Evolutionary conservation across 2,329 filamentous ascomycete genomes (phyloP).

Genomic region (Pseudogymnoascus sp.): DNA sequence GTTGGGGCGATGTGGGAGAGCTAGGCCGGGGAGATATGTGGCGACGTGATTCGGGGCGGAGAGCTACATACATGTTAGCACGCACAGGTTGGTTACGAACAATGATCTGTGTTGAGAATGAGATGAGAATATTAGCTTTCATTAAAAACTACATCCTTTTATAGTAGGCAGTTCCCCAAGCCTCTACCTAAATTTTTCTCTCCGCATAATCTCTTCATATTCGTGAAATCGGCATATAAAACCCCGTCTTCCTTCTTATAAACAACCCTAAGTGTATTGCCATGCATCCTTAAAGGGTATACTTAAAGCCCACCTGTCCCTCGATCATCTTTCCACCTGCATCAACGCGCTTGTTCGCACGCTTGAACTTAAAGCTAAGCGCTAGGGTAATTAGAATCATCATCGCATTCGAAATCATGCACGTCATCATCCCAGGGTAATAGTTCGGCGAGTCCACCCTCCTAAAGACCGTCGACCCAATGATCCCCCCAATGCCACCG

Average conservation of each 20-base stretch:
- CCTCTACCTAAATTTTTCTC: background rate
- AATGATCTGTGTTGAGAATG: too few species aligned
- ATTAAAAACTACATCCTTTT: background rate
- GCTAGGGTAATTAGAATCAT: slow-evolving; percentile 23
- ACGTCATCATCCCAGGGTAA: slow-evolving; percentile 22
- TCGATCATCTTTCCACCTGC: slow-evolving; percentile 30
- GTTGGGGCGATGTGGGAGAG: too few species aligned
- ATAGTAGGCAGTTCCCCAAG: background rate
- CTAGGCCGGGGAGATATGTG: too few species aligned
- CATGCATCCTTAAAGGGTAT: slow-evolving; percentile 19
- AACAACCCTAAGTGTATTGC: background rate
- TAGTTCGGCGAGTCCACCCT: slow-evolving; percentile 46
- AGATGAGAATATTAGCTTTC: background rate
- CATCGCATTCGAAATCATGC: slow-evolving; percentile 18
- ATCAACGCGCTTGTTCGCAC: slow-evolving; percentile 29
- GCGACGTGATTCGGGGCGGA: too few species aligned
- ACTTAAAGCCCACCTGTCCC: slow-evolving; percentile 28
- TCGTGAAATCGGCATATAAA: background rate
- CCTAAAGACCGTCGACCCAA: slow-evolving; percentile 66
- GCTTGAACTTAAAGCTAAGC: slow-evolving; percentile 26
- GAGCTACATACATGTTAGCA: too few species aligned
- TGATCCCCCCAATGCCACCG: slow-evolving; percentile 72
- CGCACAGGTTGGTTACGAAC: too few species aligned
- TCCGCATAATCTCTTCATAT: background rate
- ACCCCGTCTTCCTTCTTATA: background rate